A percentile compares a stretch with the other conserved stretches of the same genome.
phyloP scores from a whole-genome alignment of 2,329 filamentous ascomycete genomes.

The Cladosporium sp. region DNA sequence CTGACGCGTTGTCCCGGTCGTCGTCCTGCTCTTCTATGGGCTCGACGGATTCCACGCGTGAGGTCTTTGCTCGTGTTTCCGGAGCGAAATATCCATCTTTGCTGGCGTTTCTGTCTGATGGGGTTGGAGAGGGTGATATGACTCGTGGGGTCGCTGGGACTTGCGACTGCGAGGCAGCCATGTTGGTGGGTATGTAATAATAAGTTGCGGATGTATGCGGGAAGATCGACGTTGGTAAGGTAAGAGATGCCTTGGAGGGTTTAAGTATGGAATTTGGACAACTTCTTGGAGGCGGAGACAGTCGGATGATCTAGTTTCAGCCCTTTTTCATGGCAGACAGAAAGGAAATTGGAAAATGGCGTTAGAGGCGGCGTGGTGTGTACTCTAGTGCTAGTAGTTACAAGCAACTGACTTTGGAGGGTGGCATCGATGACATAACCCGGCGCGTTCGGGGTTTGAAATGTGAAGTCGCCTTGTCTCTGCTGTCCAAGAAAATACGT shows the following conservation, averaged over 20 bases:
- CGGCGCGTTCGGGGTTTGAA: background rate
- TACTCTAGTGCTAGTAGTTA: background rate
- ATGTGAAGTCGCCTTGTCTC: background rate
- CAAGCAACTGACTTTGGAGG: too few species aligned
- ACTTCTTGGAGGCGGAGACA: too few species aligned
- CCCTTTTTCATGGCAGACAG: background rate
- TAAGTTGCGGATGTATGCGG: background rate
- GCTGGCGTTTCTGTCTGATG: conserved; percentile 52
- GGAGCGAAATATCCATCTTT: conserved; percentile 64
- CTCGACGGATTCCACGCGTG: conserved; percentile 53
- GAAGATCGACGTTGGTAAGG: background rate
- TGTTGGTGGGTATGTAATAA: background rate
- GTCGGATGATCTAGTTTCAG: background rate
- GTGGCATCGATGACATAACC: conserved; percentile 7
- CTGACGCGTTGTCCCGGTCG: conserved; percentile 16
- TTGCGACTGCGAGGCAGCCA: conserved; percentile 41
- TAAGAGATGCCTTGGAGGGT: too few species aligned
- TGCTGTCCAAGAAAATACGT: background rate
- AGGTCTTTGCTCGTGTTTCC: conserved; percentile 69
- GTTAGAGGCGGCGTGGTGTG: background rate
- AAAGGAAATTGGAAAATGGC: background rate
- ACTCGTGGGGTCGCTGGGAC: conserved; percentile 79
- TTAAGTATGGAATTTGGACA: too few species aligned
- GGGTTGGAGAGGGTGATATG: conserved; percentile 81
- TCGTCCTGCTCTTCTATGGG: conserved; percentile 56